Base-by-base conservation (phyloP, 2,329 filamentous ascomycete genomes). In the Scedosporium apiospermum region DNA sequence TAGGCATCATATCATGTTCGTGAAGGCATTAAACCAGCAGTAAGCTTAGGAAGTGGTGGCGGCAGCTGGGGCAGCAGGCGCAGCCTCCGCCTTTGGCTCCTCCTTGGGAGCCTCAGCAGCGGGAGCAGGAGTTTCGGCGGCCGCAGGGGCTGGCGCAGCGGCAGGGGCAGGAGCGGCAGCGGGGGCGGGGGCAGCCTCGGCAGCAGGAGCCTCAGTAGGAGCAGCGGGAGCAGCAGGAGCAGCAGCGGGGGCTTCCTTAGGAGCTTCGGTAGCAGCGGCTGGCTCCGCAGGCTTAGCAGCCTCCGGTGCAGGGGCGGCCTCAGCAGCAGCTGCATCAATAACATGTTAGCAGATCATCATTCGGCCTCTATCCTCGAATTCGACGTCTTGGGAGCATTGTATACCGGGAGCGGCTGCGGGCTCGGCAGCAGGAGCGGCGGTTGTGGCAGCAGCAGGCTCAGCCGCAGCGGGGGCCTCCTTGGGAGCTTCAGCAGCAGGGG, bases 391-490 rank as follows among this genome's bases (percentile, higher is more conserved):
- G n/a, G 44, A 23, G 12, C 23, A 14, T 14, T 10, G 12, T 23
- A 55, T 55, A 55, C 51, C 51, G 6, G 68, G 62, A 21, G 69
- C 64, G 23, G 67, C 65, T 6, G 66, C 66, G 51, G 66, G 62
- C 62, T 68, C 65, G 53, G 66, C 64, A 57, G 69, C 66, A 58
- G 66, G 64, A 38, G 67, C 65, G 62, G 72, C 65, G 10, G 67
- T 60, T n/a, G 67, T 64, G 38, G 71, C 71, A n/a, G 71, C 65
- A 34, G 71, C 71, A n/a, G 71, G 66, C 63, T 70, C 71, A 5
- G 71, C 67, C 2, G 57, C 57, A 46, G 67, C 65, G 18, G 66
- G 64, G 14, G 64, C 64, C 3, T 57, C 62, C 10, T 64, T 55
- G 7, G 62, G 23, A 23, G 60, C 57, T 55, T 60, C 59, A 26